Evolutionary conservation across 2,329 filamentous ascomycete species (phyloP), one percentile per base, ranked within the genome.

Genomic region (Colletotrichum musae): DNA sequence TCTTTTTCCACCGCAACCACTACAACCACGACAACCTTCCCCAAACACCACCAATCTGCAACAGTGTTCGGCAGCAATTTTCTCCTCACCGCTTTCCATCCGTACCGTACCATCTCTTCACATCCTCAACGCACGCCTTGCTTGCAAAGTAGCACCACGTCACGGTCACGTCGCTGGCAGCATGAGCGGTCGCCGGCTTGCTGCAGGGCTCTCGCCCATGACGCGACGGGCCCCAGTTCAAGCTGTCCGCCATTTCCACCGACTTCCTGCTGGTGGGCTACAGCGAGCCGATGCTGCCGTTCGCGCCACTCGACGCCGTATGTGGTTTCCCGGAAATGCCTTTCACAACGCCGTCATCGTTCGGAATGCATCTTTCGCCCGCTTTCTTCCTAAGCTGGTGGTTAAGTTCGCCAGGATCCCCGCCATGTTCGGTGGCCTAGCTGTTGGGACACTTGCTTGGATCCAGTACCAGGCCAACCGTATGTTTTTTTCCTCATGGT

Each of bases 381-480:
- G 90, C 57, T 85, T 91, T 70, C 84, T 99, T 39, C 97, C 97
- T 2, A 95, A 94, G 78, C 86, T 99, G 58, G 91, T 96, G n/a
- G 82, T 96, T 77, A 99, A 98, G 84, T 92, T 99, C 74, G 88
- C 91, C 43, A 90, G 94, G 65, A 86, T 97, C 63, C 96, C 96
- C 21, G 96, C 96, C 67, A 92, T 98, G 83, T 95, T 97, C 76
- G 96, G 95, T 50, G 94, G 94, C 50, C 88, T 95, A 54, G 93
- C 94, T 76, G 89, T 99, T 73, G 95, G 94, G 15, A 93, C 93
- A 3, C 83, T 97, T 68, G 94, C 94, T 28, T 99, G 97, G 87
- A 84, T 99, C 57, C 96, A 99, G 79, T 98, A 99, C 79, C 96
- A 99, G 81, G 95, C 96, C 72, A 91, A 92, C 64, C 93, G 93